Percentiles rank a stretch among this genome's conserved stretches.
phyloP scores from a whole-genome alignment of 2,329 filamentous ascomycete genomes.

The Trichophyton rubrum region DNA sequence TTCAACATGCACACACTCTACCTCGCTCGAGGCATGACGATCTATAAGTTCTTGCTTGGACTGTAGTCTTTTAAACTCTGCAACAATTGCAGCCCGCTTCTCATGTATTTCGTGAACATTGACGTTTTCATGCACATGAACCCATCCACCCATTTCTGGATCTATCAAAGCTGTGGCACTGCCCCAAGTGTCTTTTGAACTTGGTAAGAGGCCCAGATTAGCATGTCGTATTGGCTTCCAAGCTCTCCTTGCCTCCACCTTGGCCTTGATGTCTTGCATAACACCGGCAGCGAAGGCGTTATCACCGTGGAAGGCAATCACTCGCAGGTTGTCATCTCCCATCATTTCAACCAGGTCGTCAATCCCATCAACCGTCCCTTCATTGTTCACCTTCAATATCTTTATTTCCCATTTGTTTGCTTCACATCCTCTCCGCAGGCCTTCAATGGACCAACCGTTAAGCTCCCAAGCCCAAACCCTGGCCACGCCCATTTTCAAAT shows the following conservation, averaged over 20 bases:
- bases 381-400: conserved; percentile 37
- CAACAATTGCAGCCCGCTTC: conserved; percentile 28
- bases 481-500: conserved; percentile 54
- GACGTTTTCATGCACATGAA: conserved; percentile 51
- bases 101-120: conserved; percentile 33
- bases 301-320: conserved; percentile 58
- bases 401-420: conserved; percentile 54
- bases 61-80: conserved; percentile 25
- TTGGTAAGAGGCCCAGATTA: conserved; percentile 47
- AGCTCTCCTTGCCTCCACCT: conserved; percentile 21
- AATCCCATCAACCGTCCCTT: conserved; percentile 19
- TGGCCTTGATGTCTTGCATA: conserved; percentile 22
- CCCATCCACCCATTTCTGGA: conserved; percentile 38
- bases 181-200: conserved; percentile 38
- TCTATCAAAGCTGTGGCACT: conserved; percentile 40
- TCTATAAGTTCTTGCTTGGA: neutral
- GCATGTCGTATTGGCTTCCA: conserved; percentile 41
- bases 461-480: conserved; percentile 78
- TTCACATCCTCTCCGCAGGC: conserved; percentile 59
- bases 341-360: conserved; percentile 24
- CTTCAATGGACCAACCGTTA: conserved; percentile 79
- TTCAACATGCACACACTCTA: conserved; percentile 33
- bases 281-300: conserved; percentile 44
- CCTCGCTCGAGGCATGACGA: neutral
- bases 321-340: conserved; percentile 36